Base-by-base conservation (phyloP, 768 basidiomycete genomes). In the Hypholoma fasciculare region DNA sequence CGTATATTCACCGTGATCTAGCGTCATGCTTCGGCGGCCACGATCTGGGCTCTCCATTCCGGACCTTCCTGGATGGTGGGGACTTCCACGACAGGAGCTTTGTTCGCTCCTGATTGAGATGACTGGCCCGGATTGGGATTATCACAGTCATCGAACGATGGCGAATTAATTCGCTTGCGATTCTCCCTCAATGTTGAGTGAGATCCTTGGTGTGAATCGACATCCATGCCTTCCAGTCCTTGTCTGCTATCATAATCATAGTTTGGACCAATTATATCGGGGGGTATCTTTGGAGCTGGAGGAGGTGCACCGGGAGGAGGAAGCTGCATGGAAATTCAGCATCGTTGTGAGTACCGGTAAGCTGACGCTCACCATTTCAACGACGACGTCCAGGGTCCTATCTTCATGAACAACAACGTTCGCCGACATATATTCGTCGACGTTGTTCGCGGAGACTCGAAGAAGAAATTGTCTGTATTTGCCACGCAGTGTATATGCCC, bases 401-500 rank as follows among this genome's bases (percentile, higher is more conserved):
- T 86, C 78, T 38, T 75, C 71, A 23, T 77, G 73, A 14, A 90
- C 75, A 14, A 78, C 74, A 14, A 91, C 72, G 64, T 89, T 85
- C n/a, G 83, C 82, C 3, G 82, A 75, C 23, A 74, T 75, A 59
- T 72, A 82, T 17, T 83, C 77, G 50, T 82, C 77, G 26, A 70
- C 72, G 63, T 84, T 82, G 34, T 82, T 77, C 30, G 77, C 75
- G 8, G 80, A 76, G 26, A 90, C 78, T 30, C 86, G 82, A 65
- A 90, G 75, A 63, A 91, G 84, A 52, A 85, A 77, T 64, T 91
- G 89, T 51, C 84, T 78, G 68, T 85, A 90, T 71, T 81, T 82
- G 30, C 88, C 88, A 26, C 89, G 82, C 68, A 83, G 72, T 2
- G 83, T 83, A 62, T 82, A 90, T 27, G 85, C 84, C 66, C 80